A percentile compares a stretch with the other conserved stretches of the same genome.
Conservation (phyloP, 768 basidiomycete species). For the Tephrocybe sp. region DNA sequence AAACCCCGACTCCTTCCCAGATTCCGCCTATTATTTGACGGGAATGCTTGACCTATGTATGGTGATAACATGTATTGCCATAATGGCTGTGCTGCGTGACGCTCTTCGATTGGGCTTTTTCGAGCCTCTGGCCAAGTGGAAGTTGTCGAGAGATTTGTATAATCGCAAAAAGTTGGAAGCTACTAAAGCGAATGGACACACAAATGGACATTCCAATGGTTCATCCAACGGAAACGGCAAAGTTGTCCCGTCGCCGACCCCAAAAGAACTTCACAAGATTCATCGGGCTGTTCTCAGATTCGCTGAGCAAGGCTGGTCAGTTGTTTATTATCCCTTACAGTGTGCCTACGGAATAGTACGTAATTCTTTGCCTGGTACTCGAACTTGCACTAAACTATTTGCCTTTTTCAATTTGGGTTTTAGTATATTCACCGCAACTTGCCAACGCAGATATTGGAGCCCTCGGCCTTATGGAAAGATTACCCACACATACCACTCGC, state of each 20-base stretch:
- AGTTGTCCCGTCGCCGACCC: conserved; percentile 17
- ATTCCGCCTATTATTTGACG: conserved; percentile 66
- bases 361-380: conserved; percentile 21
- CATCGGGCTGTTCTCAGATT: conserved; percentile 80
- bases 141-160: conserved; percentile 55
- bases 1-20: conserved; percentile 67
- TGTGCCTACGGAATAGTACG: conserved; percentile 83
- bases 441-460: conserved; percentile 63
- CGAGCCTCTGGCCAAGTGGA: conserved; percentile 80
- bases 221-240: conserved; percentile 34
- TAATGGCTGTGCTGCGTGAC: conserved; percentile 89
- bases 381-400: background rate
- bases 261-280: conserved; percentile 56
- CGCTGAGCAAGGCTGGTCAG: conserved; percentile 93
- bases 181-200: conserved; percentile 22
- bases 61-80: conserved; percentile 75
- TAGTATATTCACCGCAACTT: conserved; percentile 81
- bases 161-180: conserved; percentile 19
- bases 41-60: conserved; percentile 80
- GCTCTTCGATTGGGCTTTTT: conserved; percentile 67
- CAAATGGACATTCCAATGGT: conserved; percentile 21
- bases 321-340: conserved; percentile 74
- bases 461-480: conserved; percentile 65
- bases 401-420: conserved; percentile 10
- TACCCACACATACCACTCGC: conserved; percentile 85